Evolutionary conservation across 2,329 filamentous ascomycete species (phyloP), one percentile per base, ranked within the genome.

Genomic region (Aspergillus tubingensis): DNA sequence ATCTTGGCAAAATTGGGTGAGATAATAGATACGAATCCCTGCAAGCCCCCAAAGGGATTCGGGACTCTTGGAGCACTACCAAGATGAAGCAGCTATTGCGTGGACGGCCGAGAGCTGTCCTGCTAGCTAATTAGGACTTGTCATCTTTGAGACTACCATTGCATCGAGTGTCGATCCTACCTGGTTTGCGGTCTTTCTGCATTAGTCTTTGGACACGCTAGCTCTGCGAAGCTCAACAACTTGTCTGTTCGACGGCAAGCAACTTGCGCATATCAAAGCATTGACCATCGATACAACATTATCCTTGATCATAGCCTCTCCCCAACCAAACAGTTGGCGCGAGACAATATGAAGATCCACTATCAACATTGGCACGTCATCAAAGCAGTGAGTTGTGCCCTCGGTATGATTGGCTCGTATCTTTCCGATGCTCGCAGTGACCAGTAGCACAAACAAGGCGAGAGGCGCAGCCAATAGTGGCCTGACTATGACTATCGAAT

Each of bases 81-180:
- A 79, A 0, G 86, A 88, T 61, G 87, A 86, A 69, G 86, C 85
- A 0, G 85, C 80, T 11, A 81, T 88, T 49, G 88, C 88, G 62
- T 72, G 84, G 50, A 88, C 85, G 0, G 79, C 80, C 2, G 79
- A 85, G 66, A 30, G 68, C 78, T 2, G 76, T 77, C 10, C 60
- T 81, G 0, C 65, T 85, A 50, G 8, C 5, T 27, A 27, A 21
- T 8, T 27, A 81, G 67, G 21, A 5, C 21, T 23, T 5, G 21
- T 23, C 21, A 23, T 23, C 3, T 23, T 4, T 23, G 23, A 5
- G 4, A 23, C 25, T 25, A 2, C 25, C 1, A 25, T 25, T 25
- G 79, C 78, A 3, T 82, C 79, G 63, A 66, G 75, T 58, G 74
- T 6, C 84, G 83, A 62, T 74, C 78, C 54, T 77, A 79, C 44